Percentiles rank a stretch among this genome's conserved stretches.
Evolutionary conservation across 768 basidiomycete genomes (phyloP).

Genomic region (Vararia minispora): DNA sequence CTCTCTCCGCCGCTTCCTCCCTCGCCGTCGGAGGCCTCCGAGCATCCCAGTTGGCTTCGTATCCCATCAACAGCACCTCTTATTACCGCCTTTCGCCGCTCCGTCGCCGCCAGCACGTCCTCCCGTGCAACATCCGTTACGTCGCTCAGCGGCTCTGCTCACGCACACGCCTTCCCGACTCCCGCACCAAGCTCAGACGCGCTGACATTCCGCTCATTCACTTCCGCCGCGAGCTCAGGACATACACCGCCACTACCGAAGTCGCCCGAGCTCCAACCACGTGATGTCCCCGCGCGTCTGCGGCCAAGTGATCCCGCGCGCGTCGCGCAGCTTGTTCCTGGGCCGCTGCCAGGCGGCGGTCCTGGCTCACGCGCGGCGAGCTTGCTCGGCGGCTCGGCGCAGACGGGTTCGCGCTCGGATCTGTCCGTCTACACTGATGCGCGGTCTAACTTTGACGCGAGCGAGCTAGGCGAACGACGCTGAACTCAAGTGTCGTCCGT

Average conservation of each 20-base stretch:
- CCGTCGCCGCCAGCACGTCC: slow-evolving; percentile 7
- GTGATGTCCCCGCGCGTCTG: slow-evolving; percentile 1
- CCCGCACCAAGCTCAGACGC: slow-evolving; percentile 6
- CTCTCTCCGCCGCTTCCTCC: background rate
- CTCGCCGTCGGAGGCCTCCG: background rate
- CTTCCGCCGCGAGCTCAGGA: background rate
- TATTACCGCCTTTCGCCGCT: slow-evolving; percentile 12
- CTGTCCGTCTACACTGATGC: slow-evolving; percentile 12
- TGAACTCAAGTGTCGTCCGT: no score
- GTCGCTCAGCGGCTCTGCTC: slow-evolving; percentile 14
- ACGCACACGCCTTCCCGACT: background rate
- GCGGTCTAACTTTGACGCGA: slow-evolving; percentile 7
- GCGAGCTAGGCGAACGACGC: no score
- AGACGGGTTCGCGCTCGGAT: slow-evolving; percentile 4
- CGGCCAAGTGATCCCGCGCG: slow-evolving; percentile 7
- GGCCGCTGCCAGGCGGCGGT: background rate
- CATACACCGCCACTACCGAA: background rate
- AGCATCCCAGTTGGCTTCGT: slow-evolving; percentile 9
- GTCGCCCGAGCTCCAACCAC: slow-evolving; percentile 3
- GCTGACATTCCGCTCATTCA: slow-evolving; percentile 8
- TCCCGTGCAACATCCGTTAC: slow-evolving; percentile 6
- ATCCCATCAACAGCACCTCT: slow-evolving; percentile 12
- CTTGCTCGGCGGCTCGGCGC: slow-evolving; percentile 2
- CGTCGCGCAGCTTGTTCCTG: slow-evolving; percentile 3
- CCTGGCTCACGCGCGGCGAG: slow-evolving; percentile 10